These are phyloP conservation scores for Pneumocystis murina DNA, from an alignment of 1,139 yeast genomes.

Conservation along the genomic window DNA sequence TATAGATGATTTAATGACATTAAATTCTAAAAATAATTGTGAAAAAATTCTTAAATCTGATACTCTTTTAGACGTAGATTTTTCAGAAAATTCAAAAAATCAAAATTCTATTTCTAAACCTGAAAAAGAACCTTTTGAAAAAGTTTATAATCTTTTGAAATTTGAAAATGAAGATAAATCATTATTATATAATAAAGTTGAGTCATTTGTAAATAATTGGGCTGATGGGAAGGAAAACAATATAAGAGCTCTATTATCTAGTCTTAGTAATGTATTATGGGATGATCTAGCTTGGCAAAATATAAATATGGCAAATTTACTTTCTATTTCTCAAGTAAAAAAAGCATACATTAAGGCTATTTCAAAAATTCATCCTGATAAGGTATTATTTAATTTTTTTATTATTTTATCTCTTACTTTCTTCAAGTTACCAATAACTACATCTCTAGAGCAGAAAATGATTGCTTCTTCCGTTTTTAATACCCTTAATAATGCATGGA, in stretches of 20 bases:
- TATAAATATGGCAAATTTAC: conserved; percentile 56
- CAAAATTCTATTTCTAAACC: conserved; percentile 14
- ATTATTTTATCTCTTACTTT: not conserved
- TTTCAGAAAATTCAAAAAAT: conserved; percentile 19
- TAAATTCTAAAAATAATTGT: conserved; percentile 79
- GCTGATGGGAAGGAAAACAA: conserved; percentile 61
- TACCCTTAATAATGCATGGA: conserved; percentile 81
- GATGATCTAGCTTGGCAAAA: conserved; percentile 48
- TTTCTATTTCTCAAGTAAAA: conserved; percentile 83
- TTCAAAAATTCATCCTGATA: conserved; percentile 88
- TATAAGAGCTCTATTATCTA: conserved; percentile 54
- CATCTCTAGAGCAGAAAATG: conserved; percentile 58
- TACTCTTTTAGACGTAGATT: conserved; percentile 19
- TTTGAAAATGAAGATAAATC: conserved; percentile 33
- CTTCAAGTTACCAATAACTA: conserved; percentile 30
- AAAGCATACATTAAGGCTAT: conserved; percentile 83
- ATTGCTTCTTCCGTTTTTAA: conserved; percentile 80
- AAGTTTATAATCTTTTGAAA: conserved; percentile 13
- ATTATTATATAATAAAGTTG: conserved; percentile 46
- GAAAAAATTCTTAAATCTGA: conserved; percentile 38
- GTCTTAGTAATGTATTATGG: conserved; percentile 52
- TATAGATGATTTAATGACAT: conserved; percentile 41
- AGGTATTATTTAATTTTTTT: conserved; percentile 20
- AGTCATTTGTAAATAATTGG: conserved; percentile 46
- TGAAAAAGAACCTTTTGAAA: conserved; percentile 17